Evolutionary conservation across 306 rosid species (phyloP), one percentile per base, ranked within the genome.

Genomic region (Castanopsis chinensis): DNA sequence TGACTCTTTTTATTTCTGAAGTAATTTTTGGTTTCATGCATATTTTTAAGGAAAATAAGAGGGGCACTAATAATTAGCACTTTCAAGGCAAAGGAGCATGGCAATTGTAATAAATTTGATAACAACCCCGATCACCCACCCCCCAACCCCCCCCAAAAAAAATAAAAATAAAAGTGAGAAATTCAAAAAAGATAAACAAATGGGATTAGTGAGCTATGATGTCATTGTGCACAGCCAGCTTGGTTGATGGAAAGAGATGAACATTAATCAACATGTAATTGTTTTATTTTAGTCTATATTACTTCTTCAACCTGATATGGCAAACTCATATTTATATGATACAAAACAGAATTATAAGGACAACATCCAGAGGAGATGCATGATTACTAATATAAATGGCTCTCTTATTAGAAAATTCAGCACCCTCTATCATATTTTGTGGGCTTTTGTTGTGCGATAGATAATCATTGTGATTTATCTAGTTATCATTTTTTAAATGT

Each of bases 301-400:
- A 33, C 5, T 35, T 35, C 64, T 58, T 58, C 27, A 9, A 58
- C 64, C 12, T 58, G 27, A 58, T 7, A 58, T 58, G 30, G 0
- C 14, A 12, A 45, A 2, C 52, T 45, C 52, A 45, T 9, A 45
- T 21, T 63, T 12, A 28, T 63, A 15, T 4, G n/a, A 28, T 20
- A 63, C 64, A 21, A 28, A 61, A 28, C 19, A 63, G 37, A 63
- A 13, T 90, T 30, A 83, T 70, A 13, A 85, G 88, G 78, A 88
- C 81, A 69, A 90, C 83, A 65, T 88, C 91, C 51, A 88, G 72
- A 5, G 94, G 92, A 75, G 90, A 90, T 30, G 92, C 92, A 85
- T 90, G 92, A 27, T 90, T 90, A 20, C 94, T 81, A 56, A 90
- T 88, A 71, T 86, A 86, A 79, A 88, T 77, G 52, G 90, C 94